A percentile compares a stretch with the other conserved stretches of the same genome.
Conservation (phyloP, 1,139 yeast genomes). For the Citeromyces hawaiiensis region DNA sequence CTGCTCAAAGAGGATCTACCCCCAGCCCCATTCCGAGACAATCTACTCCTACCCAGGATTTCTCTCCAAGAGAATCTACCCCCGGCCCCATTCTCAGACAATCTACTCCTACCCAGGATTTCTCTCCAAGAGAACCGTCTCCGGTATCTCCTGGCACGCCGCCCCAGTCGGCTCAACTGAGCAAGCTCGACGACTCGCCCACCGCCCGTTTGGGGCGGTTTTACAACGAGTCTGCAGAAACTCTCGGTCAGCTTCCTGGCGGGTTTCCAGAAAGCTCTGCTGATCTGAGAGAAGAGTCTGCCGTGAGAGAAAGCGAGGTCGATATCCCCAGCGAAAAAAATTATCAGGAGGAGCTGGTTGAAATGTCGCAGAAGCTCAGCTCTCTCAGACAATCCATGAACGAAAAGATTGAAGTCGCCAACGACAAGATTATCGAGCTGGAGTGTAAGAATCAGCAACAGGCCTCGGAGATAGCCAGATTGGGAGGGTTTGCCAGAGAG, state of each 20-base stretch:
- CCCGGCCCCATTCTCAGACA: too few species aligned
- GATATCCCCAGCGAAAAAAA: too few species aligned
- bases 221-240: background rate
- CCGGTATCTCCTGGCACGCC: background rate
- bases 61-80: too few species aligned
- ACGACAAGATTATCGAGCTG: conserved; percentile 12
- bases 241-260: background rate
- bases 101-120: too few species aligned
- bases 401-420: conserved; percentile 14
- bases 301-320: background rate
- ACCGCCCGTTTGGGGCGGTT: background rate
- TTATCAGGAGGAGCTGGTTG: conserved; percentile 9
- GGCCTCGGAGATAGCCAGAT: conserved; percentile 4
- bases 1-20: too few species aligned
- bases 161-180: too few species aligned
- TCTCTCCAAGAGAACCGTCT: too few species aligned
- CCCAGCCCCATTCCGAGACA: too few species aligned
- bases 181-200: background rate
- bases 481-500: conserved; percentile 3
- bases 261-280: background rate
- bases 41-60: too few species aligned
- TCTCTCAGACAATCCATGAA: conserved; percentile 14
- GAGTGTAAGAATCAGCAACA: conserved; percentile 11
- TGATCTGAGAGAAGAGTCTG: background rate
- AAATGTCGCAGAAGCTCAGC: conserved; percentile 12